These are phyloP conservation scores for Zalerion maritima DNA, from an alignment of 495 filamentous ascomycete species.

Conservation along the genomic window DNA sequence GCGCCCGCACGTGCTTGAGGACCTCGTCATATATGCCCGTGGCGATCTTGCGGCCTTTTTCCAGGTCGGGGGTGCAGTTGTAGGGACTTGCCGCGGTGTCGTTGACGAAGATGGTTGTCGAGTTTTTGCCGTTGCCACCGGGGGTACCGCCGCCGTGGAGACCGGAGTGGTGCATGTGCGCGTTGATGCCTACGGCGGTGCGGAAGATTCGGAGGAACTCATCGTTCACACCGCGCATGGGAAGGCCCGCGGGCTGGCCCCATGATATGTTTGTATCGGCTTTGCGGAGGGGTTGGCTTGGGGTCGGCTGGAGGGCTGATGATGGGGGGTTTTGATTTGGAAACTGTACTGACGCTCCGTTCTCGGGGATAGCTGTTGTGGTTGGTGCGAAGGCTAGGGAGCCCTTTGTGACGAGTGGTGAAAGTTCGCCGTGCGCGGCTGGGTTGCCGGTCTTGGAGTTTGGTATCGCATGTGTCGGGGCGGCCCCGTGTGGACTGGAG, in stretches of 20 bases:
- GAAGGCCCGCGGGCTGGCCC: conserved; percentile 26
- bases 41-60: conserved; percentile 23
- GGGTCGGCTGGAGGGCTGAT: too few species aligned
- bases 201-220: conserved; percentile 31
- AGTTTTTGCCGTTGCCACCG: too few species aligned
- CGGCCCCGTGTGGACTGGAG: too few species aligned
- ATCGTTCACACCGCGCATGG: conserved; percentile 23
- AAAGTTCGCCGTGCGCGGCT: too few species aligned
- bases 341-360: conserved; percentile 5
- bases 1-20: conserved; percentile 15
- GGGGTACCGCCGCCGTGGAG: too few species aligned
- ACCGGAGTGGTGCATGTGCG: too few species aligned
- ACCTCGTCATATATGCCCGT: conserved; percentile 23
- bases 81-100: conserved; percentile 5
- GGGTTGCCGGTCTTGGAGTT: too few species aligned
- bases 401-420: too few species aligned
- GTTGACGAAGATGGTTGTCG: too few species aligned
- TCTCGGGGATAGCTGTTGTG: too few species aligned
- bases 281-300: conserved; percentile 6
- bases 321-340: conserved; percentile 3
- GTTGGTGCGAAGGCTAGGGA: too few species aligned
- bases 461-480: too few species aligned
- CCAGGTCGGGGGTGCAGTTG: conserved; percentile 19
- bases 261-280: conserved; percentile 15
- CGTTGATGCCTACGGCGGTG: conserved; percentile 28